Evolutionary conservation across 331 rosid species (phyloP), one percentile per base, ranked within the genome.

Genomic region (Quercus tomentella): DNA sequence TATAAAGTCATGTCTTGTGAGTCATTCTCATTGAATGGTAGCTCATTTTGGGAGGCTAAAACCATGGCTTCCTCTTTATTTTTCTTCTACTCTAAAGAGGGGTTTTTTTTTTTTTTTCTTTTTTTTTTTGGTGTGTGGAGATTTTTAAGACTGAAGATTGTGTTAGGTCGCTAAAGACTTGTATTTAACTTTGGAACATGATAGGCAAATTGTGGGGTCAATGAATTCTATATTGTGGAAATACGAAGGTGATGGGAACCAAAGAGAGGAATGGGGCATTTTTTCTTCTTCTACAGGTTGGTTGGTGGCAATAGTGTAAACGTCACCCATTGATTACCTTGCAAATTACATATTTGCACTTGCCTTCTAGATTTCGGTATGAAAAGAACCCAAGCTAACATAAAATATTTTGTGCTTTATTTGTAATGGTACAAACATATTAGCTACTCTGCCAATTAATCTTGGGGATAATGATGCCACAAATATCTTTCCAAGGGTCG

Each of bases 1-100:
- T 83, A 92, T 63, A 94, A 85, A 23, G 92, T 87, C 94, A 94
- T 92, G 89, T 94, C 98, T 73, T 92, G 97, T 16, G 97, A 87
- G 43, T 94, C 98, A 55, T 94, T 90, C 87, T 94, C 98, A 31
- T 92, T 90, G 16, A 94, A 80, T 20, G 97, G 98, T 28, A 94
- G 81, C 65, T 92, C 96, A 71, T 81, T 70, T 79, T 88, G 97
- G 57, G 91, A 85, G 61, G 79, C 62, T 41, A 82, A 65, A 79
- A 79, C 86, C 91, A 83, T 87, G 43, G 70, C 66, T 63, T 35
- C 3, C 18, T 17, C 25, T 35, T 5, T 74, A 4, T n/a, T 58
- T 10, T 82, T 30, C n/a, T 20, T 12, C 55, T 78, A 23, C 25
- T 65, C 66, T 6, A 35, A 22, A 16, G 7, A 6, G 33, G 52